Evolutionary conservation across 768 basidiomycete species (phyloP).

Genomic region (Pleurotus sapidus): DNA sequence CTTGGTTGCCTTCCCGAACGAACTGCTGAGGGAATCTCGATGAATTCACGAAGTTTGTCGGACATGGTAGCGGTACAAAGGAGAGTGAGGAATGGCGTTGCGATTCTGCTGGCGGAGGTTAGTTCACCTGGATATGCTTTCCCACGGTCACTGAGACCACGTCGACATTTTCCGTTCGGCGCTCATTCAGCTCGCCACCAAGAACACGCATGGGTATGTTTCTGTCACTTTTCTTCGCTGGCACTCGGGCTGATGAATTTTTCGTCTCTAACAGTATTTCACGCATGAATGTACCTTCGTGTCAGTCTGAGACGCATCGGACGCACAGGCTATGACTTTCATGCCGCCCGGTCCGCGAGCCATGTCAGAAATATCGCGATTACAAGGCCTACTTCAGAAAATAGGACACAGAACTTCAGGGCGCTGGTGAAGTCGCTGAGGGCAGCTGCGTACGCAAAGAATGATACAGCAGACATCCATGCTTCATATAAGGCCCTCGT

Average conservation of each 20-base stretch:
- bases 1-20: conserved; percentile 90
- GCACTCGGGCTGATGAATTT: background rate
- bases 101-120: conserved; percentile 28
- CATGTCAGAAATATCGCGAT: background rate
- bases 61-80: conserved; percentile 58
- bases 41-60: conserved; percentile 86
- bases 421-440: conserved; percentile 21
- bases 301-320: conserved; percentile 37
- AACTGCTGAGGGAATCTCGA: conserved; percentile 93
- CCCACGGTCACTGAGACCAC: conserved; percentile 29
- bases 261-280: conserved; percentile 16
- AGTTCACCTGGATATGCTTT: conserved; percentile 21
- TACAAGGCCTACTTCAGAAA: too few relatives aligned
- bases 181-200: background rate
- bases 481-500: conserved; percentile 32
- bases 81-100: conserved; percentile 15
- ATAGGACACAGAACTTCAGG: conserved; percentile 2
- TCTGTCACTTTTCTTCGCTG: background rate
- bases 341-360: conserved; percentile 11
- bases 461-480: conserved; percentile 25
- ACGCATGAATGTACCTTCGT: conserved; percentile 66
- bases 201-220: background rate
- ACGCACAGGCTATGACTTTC: conserved; percentile 19
- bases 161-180: conserved; percentile 12
- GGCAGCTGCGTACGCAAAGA: background rate